Percentiles rank a stretch among this genome's conserved stretches.
Evolutionary conservation across 768 basidiomycete genomes (phyloP).

Genomic region (Mycena polygramma): DNA sequence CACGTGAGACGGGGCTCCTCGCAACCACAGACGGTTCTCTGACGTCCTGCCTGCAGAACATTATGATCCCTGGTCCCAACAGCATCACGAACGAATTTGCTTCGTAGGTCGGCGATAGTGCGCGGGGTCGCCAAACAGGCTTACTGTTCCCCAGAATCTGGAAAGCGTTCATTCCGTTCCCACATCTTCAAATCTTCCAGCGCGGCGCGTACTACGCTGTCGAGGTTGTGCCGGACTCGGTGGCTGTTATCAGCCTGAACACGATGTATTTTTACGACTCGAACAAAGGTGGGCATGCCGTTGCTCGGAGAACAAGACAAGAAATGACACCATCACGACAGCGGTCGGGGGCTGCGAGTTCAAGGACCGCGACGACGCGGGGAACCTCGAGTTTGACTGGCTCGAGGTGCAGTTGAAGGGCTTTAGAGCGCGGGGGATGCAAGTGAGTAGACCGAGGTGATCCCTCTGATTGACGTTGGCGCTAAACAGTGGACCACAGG

Average conservation of each 20-base stretch:
- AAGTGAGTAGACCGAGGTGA: constrained; percentile 53
- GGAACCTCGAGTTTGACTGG: constrained; percentile 73
- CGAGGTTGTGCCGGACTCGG: constrained; percentile 67
- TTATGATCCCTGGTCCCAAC: constrained; percentile 78
- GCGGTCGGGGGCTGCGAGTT: constrained; percentile 83
- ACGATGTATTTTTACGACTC: constrained; percentile 94
- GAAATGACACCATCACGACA: constrained; percentile 42
- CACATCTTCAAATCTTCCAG: constrained; percentile 84
- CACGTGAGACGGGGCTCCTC: constrained; percentile 57
- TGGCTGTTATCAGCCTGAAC: constrained; percentile 80
- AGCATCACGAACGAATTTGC: constrained; percentile 76
- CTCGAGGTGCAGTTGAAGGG: constrained; percentile 83
- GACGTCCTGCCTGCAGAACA: constrained; percentile 60
- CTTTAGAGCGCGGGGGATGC: constrained; percentile 77
- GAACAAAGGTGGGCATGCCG: constrained; percentile 74
- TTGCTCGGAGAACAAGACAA: neutral
- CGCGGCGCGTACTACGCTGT: constrained; percentile 83
- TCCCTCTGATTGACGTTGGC: constrained; percentile 6
- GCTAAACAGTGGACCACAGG: constrained; percentile 47
- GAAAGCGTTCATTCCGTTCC: constrained; percentile 84
- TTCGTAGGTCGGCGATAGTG: constrained; percentile 60
- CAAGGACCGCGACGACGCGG: constrained; percentile 70
- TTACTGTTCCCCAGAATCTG: constrained; percentile 69
- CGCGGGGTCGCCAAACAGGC: neutral
- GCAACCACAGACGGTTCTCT: constrained; percentile 26